Evolutionary conservation across 495 filamentous ascomycete genomes (phyloP), one percentile per base, ranked within the genome.

Genomic region (Parathielavia appendiculata): DNA sequence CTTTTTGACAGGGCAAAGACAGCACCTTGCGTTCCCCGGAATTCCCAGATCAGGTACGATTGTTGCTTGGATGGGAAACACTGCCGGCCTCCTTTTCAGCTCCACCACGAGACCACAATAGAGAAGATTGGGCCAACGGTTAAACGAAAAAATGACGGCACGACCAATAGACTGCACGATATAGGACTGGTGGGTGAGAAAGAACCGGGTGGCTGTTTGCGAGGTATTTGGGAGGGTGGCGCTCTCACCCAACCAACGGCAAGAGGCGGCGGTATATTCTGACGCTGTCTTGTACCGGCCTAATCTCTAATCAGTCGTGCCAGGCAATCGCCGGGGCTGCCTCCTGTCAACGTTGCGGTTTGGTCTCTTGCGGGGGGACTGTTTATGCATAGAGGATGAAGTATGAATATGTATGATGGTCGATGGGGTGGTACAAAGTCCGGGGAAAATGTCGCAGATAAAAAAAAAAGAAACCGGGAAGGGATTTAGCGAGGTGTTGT

Each of bases 71-170:
- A 14, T 14, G 19, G 19, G 17, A 56, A 38, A 13, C 35, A 17
- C 22, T n/a, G 11, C 44, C 40, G 3, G 49, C 32, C 17, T 45
- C 44, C 41, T 22, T 56, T 57, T 54, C 32, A 43, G 22, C 32
- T 34, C 11, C n/a, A 50, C 22, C 26, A 58, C 44, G 55, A 58
- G 51, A 47, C 35, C 51, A 59, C 48, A 40, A 56, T 56, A 60
- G 56, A 62, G 44, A 51, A 36, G 32, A 46, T 36, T 17, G 26
- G 34, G 36, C 17, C 3, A 14, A 38, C 20, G 26, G 13, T 54
- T 54, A 54, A 50, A 55, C 23, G 48, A 40, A 56, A 55, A 23
- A 54, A 45, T 14, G 50, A 61, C 30, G 50, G 50, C 44, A 57
- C 54, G 45, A 49, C 36, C 35, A 57, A 5, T 23, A 49, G 20